Percentiles rank a stretch among this genome's conserved stretches.
These are phyloP conservation scores for Candida sanyaensis DNA, from an alignment of 1,139 yeast species.

Conservation along the genomic window DNA sequence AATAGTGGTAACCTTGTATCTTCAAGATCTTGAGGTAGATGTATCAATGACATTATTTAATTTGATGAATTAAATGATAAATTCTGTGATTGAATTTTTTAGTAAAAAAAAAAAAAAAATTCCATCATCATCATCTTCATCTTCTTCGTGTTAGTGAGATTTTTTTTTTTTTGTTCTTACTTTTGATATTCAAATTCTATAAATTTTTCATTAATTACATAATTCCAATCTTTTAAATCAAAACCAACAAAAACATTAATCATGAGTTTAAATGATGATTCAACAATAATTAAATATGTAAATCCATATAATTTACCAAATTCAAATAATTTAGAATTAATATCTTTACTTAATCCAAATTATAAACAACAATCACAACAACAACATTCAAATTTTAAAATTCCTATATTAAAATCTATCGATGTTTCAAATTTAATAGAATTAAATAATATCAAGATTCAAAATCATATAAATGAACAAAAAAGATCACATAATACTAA, in stretches of 20 bases:
- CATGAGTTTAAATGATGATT: not conserved
- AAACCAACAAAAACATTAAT: not conserved
- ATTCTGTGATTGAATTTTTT: not conserved
- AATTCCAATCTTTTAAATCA: not conserved
- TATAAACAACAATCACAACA: not conserved
- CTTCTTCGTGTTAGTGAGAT: too few species aligned
- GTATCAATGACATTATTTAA: not conserved
- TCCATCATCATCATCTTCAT: too few species aligned
- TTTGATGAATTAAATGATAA: too few species aligned
- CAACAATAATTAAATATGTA: slow-evolving; percentile 3
- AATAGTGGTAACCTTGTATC: not conserved
- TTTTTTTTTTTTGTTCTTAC: too few species aligned
- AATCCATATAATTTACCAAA: slow-evolving; percentile 20
- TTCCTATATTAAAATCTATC: slow-evolving; percentile 24
- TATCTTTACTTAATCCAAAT: slow-evolving; percentile 13
- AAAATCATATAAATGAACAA: slow-evolving; percentile 10
- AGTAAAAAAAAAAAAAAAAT: too few species aligned
- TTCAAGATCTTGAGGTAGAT: slow-evolving; percentile 11
- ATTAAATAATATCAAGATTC: slow-evolving; percentile 24
- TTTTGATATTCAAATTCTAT: too few species aligned
- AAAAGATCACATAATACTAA: not conserved
- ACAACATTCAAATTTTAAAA: slow-evolving; percentile 10
- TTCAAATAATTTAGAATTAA: slow-evolving; percentile 15
- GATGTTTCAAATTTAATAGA: slow-evolving; percentile 26
- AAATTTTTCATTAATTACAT: too few species aligned